A percentile compares a stretch with the other conserved stretches of the same genome.
phyloP scores from a whole-genome alignment of 2,329 filamentous ascomycete species.

The Phialophora verrucosa region DNA sequence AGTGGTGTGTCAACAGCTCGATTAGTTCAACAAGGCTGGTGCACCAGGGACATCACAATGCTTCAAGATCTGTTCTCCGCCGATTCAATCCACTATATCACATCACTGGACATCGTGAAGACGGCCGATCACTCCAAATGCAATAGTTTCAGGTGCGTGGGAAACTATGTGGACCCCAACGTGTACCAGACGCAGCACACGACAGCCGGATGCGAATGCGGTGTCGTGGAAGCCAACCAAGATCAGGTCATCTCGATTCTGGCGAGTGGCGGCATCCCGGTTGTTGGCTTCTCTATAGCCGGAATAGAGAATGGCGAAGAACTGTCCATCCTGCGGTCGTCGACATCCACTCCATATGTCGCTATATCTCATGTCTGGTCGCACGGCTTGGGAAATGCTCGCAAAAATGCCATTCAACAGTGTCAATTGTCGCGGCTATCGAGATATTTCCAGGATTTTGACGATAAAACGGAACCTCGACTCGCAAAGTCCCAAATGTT shows the following conservation, averaged over 20 bases:
- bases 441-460: not conserved
- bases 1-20: not conserved
- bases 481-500: not conserved
- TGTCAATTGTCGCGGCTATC: not conserved
- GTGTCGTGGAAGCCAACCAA: not conserved
- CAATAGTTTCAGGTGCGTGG: not conserved
- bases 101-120: not conserved
- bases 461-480: not conserved
- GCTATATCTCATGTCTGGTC: conserved; percentile 10
- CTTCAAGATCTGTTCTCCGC: not conserved
- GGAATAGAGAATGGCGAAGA: not conserved
- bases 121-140: not conserved
- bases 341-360: not conserved
- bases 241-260: not conserved
- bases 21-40: not conserved
- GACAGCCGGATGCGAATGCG: not conserved
- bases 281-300: not conserved
- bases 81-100: not conserved
- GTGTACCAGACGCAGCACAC: not conserved
- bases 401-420: not conserved
- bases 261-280: not conserved
- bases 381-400: conserved; percentile 1
- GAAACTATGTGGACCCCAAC: not conserved
- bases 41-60: not conserved
- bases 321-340: not conserved